Evolutionary conservation across 345 rosid species (phyloP).

Genomic region (Ceriops zippeliana): DNA sequence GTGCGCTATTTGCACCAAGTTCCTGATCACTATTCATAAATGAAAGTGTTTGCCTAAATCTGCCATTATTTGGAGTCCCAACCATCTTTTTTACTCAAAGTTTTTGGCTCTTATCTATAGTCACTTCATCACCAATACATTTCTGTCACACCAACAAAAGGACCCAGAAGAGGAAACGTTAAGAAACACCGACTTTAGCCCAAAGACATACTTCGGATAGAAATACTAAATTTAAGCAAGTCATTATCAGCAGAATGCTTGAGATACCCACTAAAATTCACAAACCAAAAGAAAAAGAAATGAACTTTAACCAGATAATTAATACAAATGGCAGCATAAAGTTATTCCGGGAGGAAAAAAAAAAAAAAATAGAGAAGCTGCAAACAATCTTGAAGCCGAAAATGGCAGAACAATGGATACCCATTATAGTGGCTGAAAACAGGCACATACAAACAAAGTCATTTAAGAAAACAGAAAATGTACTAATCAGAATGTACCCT

Average conservation of each 20-base stretch:
- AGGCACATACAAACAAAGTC: neutral
- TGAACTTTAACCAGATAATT: too few species aligned
- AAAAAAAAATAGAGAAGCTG: neutral
- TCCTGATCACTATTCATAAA: conserved; percentile 36
- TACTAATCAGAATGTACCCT: neutral
- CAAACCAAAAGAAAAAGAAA: too few species aligned
- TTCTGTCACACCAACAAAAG: conserved; percentile 15
- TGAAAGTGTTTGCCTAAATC: conserved; percentile 33
- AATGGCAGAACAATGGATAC: conserved; percentile 14
- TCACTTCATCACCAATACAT: conserved; percentile 28
- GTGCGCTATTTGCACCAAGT: conserved; percentile 26
- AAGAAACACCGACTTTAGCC: neutral
- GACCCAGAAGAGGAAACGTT: conserved; percentile 1
- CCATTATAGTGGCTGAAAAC: neutral
- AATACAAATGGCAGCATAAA: neutral
- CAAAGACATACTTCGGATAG: neutral
- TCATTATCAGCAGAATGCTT: too few species aligned
- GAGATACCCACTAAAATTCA: too few species aligned
- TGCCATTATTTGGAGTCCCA: conserved; percentile 29
- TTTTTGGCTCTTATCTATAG: conserved; percentile 12
- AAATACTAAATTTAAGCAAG: neutral
- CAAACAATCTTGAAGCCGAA: conserved; percentile 5
- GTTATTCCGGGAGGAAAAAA: neutral
- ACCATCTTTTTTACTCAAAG: conserved; percentile 29
- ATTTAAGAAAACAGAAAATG: neutral